Percentiles rank a stretch among this genome's conserved stretches.
These are phyloP conservation scores for Tylopilus plumbeoviolaceoides DNA, from an alignment of 768 basidiomycete genomes.

Conservation along the genomic window DNA sequence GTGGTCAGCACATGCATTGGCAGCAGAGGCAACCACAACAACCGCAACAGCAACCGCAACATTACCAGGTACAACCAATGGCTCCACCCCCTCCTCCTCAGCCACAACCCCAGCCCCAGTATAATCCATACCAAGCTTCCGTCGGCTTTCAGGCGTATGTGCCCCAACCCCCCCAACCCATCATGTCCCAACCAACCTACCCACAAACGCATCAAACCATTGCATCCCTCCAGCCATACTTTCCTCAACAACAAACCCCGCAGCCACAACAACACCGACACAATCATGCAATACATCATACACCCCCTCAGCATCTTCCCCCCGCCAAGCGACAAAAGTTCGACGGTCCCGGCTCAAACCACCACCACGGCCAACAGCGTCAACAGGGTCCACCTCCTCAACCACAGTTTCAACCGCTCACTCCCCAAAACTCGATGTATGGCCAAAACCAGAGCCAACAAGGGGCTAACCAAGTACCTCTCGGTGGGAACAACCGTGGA, in stretches of 20 bases:
- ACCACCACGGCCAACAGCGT: slow-evolving; percentile 34
- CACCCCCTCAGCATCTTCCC: slow-evolving; percentile 77
- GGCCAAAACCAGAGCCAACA: slow-evolving; percentile 38
- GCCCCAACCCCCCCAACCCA: slow-evolving; percentile 54
- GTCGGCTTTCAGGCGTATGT: slow-evolving; percentile 64
- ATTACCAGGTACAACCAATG: slow-evolving; percentile 45
- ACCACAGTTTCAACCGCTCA: slow-evolving; percentile 50
- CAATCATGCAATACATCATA: slow-evolving; percentile 52
- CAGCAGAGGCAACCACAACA: slow-evolving; percentile 66
- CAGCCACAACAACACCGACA: slow-evolving; percentile 43
- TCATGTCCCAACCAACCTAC: slow-evolving; percentile 46
- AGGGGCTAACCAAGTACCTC: slow-evolving; percentile 37
- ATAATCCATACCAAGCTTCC: slow-evolving; percentile 73
- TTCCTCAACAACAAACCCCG: slow-evolving; percentile 36
- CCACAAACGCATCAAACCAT: slow-evolving; percentile 39
- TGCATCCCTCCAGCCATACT: slow-evolving; percentile 40
- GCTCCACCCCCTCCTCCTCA: slow-evolving; percentile 51
- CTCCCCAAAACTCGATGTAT: slow-evolving; percentile 27
- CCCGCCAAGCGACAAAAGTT: slow-evolving; percentile 90
- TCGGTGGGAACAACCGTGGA: slow-evolving; percentile 43
- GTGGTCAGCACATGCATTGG: slow-evolving; percentile 58
- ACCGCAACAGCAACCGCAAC: slow-evolving; percentile 51
- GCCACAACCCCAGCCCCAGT: slow-evolving; percentile 57
- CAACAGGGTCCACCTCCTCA: slow-evolving; percentile 53
- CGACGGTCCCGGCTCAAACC: slow-evolving; percentile 64